These are phyloP conservation scores for Solanum boliviense DNA, from an alignment of 257 asterid species.

Conservation along the genomic window DNA sequence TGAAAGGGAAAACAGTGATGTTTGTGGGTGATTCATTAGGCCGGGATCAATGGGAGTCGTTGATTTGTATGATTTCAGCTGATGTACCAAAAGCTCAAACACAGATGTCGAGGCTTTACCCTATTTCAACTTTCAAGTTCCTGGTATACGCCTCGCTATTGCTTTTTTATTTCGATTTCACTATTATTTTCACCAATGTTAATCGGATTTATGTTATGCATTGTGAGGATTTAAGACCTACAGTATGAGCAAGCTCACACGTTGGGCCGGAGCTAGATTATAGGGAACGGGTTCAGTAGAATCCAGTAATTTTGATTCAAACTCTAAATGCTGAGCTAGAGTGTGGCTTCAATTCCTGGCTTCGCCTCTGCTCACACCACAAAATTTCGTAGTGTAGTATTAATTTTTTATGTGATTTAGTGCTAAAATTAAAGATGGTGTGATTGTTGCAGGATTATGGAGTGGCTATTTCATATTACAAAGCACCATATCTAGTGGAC, in stretches of 20 bases:
- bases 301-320: background rate
- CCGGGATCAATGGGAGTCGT: slow-evolving; percentile 85
- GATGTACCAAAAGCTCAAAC: slow-evolving; percentile 58
- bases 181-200: background rate
- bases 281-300: background rate
- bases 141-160: slow-evolving; percentile 24
- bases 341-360: background rate
- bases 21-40: slow-evolving; percentile 96
- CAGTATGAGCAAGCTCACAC: background rate
- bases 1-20: slow-evolving; percentile 59
- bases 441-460: slow-evolving; percentile 54
- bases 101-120: slow-evolving; percentile 45
- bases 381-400: background rate
- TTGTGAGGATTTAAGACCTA: background rate
- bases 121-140: slow-evolving; percentile 62
- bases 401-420: background rate
- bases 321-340: background rate
- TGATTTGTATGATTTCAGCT: slow-evolving; percentile 70
- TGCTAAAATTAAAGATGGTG: background rate
- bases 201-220: background rate
- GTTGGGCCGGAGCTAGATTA: background rate
- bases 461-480: slow-evolving; percentile 64
- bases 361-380: background rate
- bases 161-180: background rate
- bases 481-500: slow-evolving; percentile 85